These are phyloP conservation scores for Rhizoctonia solani DNA, from an alignment of 1,284 basidiomycete species.

Conservation along the genomic window DNA sequence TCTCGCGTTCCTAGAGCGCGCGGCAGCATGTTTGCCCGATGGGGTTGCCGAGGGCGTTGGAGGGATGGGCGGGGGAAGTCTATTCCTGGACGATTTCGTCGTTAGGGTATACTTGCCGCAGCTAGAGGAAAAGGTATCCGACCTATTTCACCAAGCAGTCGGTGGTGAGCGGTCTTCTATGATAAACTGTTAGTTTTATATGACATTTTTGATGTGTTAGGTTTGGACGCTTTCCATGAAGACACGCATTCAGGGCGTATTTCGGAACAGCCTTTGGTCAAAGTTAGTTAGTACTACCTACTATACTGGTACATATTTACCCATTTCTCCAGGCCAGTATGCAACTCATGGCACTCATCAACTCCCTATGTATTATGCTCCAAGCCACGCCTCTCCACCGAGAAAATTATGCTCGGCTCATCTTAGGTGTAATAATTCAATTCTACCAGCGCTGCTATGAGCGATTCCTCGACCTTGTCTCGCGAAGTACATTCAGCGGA, in stretches of 20 bases:
- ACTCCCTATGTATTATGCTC: conserved; percentile 92
- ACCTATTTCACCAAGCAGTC: conserved; percentile 84
- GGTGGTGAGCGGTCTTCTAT: conserved; percentile 56
- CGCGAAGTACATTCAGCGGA: conserved; percentile 49
- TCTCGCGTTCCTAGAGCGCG: conserved; percentile 78
- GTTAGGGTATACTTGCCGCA: conserved; percentile 92
- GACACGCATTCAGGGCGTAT: conserved; percentile 54
- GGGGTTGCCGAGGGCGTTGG: conserved; percentile 63
- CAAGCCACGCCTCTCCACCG: conserved; percentile 93
- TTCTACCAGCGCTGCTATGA: conserved; percentile 95
- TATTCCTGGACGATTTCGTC: conserved; percentile 92
- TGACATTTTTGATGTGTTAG: conserved; percentile 47
- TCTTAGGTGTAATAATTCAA: conserved; percentile 93
- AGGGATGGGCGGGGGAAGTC: conserved; percentile 52
- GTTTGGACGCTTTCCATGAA: conserved; percentile 81
- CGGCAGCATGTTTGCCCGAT: conserved; percentile 39
- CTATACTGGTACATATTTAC: background rate
- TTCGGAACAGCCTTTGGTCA: conserved; percentile 74
- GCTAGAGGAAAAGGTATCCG: conserved; percentile 91
- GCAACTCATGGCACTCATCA: conserved; percentile 87
- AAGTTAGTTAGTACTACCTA: conserved; percentile 53
- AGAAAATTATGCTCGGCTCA: conserved; percentile 91
- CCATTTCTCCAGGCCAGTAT: conserved; percentile 67
- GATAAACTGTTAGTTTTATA: background rate
- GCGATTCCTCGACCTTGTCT: conserved; percentile 77